Evolutionary conservation across 495 filamentous ascomycete genomes (phyloP).

Genomic region (Penicillium canariense): DNA sequence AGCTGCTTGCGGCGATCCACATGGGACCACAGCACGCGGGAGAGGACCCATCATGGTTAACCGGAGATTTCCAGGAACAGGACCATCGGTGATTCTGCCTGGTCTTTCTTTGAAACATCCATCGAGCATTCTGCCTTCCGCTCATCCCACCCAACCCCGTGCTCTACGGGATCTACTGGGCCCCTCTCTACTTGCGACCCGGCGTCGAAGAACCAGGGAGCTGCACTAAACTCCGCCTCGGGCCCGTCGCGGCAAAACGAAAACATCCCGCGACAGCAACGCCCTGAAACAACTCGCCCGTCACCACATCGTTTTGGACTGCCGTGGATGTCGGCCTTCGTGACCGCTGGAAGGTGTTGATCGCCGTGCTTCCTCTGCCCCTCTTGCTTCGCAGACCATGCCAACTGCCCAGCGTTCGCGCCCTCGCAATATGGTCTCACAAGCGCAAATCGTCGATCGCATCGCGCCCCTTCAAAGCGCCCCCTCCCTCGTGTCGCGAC

Average conservation of each 20-base stretch:
- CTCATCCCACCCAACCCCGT: too few relatives aligned
- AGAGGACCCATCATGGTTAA: not conserved
- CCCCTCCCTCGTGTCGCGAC: constrained; percentile 61
- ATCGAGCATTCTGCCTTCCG: not conserved
- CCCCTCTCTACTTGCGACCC: too few relatives aligned
- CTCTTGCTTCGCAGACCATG: not conserved
- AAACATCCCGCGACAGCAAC: not conserved
- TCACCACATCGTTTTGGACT: not conserved
- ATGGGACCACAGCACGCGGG: not conserved
- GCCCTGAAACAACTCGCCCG: constrained; percentile 1
- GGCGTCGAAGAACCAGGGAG: too few relatives aligned
- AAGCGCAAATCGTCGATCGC: constrained; percentile 61
- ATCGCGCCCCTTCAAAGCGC: constrained; percentile 47
- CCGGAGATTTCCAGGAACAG: constrained; percentile 6
- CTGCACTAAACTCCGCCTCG: too few relatives aligned
- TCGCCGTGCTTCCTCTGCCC: constrained; percentile 10
- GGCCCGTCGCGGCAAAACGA: not conserved
- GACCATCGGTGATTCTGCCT: not conserved
- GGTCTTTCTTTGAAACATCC: not conserved
- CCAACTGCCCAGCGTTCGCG: not conserved
- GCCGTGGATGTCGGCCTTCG: constrained; percentile 12
- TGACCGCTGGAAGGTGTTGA: constrained; percentile 23
- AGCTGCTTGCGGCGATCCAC: constrained; percentile 22
- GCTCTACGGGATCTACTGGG: too few relatives aligned
- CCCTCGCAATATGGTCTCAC: constrained; percentile 62